Evolutionary conservation across 2,329 filamentous ascomycete species (phyloP), one percentile per base, ranked within the genome.

Genomic region (Penicillium thymicola): DNA sequence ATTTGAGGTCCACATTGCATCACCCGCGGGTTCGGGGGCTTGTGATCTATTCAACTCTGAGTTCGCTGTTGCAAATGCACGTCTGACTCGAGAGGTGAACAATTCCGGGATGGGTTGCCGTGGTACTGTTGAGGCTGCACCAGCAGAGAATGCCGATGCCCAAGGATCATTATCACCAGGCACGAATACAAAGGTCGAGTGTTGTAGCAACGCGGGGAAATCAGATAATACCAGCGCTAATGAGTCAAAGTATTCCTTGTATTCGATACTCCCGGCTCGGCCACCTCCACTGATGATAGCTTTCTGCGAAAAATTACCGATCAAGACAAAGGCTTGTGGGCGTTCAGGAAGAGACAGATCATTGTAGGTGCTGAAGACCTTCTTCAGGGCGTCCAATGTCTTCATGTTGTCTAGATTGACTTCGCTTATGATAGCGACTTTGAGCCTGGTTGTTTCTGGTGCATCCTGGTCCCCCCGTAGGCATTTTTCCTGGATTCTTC

Each of bases 81-180:
- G 83, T 63, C 89, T 87, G 42, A 99, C 83, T 16, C 94, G 83
- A 32, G 87, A 93, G 0, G 93, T 97, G 75, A 99, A 99, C 65
- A 97, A 79, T 7, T 93, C 89, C 1, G 94, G 94, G 2, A 99
- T 83, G 0, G 82, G 76, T 62, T 64, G 78, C 66, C 64, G 79
- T 44, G 69, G 79, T 58, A 78, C 76, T 66, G 68, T 77, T 68
- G 74, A 80, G 6, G 76, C 71, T 46, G 76, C 76, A 25, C 78
- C 78, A 38, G 73, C 70, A 32, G 78, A 77, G 71, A 96, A 96
- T 2, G 92, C 84, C 0, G 91, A 96, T 5, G 88, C 85, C 94
- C 94, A 99, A n/a, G 90, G 92, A 72, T 99, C 94, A 71, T 97
- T 96, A 75, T 97, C 93, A 30, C 94, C 94, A 0, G 94, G 94